These are phyloP conservation scores for Prunus mira DNA, from an alignment of 306 rosid genomes.

Conservation along the genomic window DNA sequence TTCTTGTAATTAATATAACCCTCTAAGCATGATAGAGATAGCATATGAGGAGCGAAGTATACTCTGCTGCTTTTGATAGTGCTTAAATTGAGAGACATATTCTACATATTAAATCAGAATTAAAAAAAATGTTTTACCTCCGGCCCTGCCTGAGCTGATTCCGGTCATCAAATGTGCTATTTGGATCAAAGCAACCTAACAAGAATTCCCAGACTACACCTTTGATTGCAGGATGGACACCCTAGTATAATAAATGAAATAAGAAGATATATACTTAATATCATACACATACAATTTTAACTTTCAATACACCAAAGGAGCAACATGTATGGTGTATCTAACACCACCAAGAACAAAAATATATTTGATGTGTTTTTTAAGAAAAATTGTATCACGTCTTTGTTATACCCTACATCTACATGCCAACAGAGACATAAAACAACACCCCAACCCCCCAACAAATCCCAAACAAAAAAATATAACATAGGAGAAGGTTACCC, in stretches of 20 bases:
- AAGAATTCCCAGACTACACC: slow-evolving; percentile 95
- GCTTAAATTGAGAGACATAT: slow-evolving; percentile 8
- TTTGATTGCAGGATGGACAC: slow-evolving; percentile 92
- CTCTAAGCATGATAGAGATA: background rate
- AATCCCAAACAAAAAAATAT: background rate
- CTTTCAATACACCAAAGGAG: background rate
- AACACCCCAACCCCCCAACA: background rate
- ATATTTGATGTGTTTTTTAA: background rate
- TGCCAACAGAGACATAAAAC: background rate
- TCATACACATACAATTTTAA: background rate
- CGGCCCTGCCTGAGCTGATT: slow-evolving; percentile 58
- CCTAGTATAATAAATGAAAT: slow-evolving; percentile 42
- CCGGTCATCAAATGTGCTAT: slow-evolving; percentile 77
- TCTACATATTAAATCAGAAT: slow-evolving; percentile 10
- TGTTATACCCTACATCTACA: background rate
- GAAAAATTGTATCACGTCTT: too few relatives aligned
- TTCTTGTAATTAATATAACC: background rate
- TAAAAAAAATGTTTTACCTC: slow-evolving; percentile 48
- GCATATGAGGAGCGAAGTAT: background rate
- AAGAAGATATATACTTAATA: background rate
- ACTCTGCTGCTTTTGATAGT: background rate
- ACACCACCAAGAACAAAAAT: background rate
- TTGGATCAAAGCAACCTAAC: slow-evolving; percentile 88
- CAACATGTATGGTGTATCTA: background rate
- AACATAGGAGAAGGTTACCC: slow-evolving; percentile 49